These are phyloP conservation scores for Colletotrichum navitas DNA, from an alignment of 2,329 filamentous ascomycete species.

Conservation along the genomic window DNA sequence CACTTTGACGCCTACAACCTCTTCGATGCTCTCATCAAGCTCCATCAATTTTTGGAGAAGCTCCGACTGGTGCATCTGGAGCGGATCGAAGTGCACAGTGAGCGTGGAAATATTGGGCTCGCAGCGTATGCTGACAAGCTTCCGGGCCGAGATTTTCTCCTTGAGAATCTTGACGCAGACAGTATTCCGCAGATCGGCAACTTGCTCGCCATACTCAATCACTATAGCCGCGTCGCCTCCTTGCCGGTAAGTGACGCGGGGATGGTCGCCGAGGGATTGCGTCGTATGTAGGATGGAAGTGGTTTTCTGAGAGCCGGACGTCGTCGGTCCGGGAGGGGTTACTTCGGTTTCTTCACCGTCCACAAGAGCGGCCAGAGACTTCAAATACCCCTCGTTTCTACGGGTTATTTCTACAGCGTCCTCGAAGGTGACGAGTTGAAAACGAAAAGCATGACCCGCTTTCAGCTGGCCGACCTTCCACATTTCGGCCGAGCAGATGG, in stretches of 20 bases:
- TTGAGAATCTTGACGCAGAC: constrained; percentile 42
- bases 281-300: constrained; percentile 46
- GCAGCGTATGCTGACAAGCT: constrained; percentile 31
- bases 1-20: constrained; percentile 41
- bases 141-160: constrained; percentile 24
- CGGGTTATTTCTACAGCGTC: neutral
- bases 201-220: constrained; percentile 68
- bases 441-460: constrained; percentile 45
- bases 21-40: constrained; percentile 32
- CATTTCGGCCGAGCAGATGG: constrained; percentile 50
- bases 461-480: constrained; percentile 54
- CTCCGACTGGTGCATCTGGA: constrained; percentile 36
- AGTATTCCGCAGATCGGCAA: constrained; percentile 67
- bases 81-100: constrained; percentile 43
- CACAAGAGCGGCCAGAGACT: constrained; percentile 1
- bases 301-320: neutral
- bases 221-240: constrained; percentile 65
- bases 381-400: constrained; percentile 2
- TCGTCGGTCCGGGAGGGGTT: neutral
- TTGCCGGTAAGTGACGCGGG: constrained; percentile 56
- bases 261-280: constrained; percentile 47
- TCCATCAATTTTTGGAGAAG: neutral
- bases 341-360: neutral
- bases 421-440: constrained; percentile 22
- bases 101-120: constrained; percentile 44